Base-by-base conservation (phyloP, 371 early-diverging fungal genomes). In the Umbelopsis sp. region DNA sequence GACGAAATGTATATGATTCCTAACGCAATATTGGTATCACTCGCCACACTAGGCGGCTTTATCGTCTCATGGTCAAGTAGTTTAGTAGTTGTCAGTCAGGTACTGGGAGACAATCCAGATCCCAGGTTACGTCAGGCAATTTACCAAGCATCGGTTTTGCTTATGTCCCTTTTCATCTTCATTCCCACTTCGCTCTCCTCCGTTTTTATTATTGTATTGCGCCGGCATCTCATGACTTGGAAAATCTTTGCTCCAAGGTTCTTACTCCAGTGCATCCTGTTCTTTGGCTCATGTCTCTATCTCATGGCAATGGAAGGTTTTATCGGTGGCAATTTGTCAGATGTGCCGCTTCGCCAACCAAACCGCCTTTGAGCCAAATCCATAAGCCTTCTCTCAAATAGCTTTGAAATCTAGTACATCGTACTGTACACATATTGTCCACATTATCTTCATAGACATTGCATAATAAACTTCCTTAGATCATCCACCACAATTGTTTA, bases 211-310 rank as follows among this genome's bases (percentile, higher is more conserved):
- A 76, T 73, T 16, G 78, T 86, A 65, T 86, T 94, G 66, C 79
- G 92, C 50, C 78, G 97, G 4, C 97, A 97, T 75, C 81, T 97
- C 70, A 95, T 96, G 97, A 94, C 96, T 16, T 97, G 97, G 98
- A 93, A 94, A 70, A 87, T 97, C 22, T 97, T 94, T 86, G 95
- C 94, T 4, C 97, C 98, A 1, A 82, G 96, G 65, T 95, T 92
- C 70, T 84, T 97, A 75, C 82, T 95, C 45, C 89, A 87, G 66
- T 68, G 68, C 10, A 57, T 84, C 9, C 50, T 84, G 10, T 67
- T 74, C 18, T 45, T 77, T 6, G 80, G 84, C 18, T 71, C 76
- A 67, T 29, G 57, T 18, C 57, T 57, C 18, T 57, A 57, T 35
- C 35, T 57, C 11, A 57, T 57, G 16, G 32, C 8, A 24, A 35